Percentiles rank a stretch among this genome's conserved stretches.
These are phyloP conservation scores for Mycena indigotica DNA, from an alignment of 768 basidiomycete genomes.

Conservation along the genomic window DNA sequence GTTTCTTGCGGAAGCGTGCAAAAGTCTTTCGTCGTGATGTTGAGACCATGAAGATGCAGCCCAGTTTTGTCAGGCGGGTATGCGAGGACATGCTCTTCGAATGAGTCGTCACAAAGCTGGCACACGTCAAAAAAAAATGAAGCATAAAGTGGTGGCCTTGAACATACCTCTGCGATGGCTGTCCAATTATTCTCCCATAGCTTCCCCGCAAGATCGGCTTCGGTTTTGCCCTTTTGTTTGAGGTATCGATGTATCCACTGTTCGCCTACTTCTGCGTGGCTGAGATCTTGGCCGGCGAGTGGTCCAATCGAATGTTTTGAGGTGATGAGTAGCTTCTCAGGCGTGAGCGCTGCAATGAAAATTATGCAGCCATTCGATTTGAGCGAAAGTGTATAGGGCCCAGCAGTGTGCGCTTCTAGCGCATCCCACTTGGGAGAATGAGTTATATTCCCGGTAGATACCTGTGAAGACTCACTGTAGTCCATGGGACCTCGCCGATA, in stretches of 20 bases:
- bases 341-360: slow-evolving; percentile 84
- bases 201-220: slow-evolving; percentile 68
- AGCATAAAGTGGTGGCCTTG: too few species aligned
- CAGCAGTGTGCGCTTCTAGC: slow-evolving; percentile 65
- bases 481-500: slow-evolving; percentile 95
- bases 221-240: slow-evolving; percentile 57
- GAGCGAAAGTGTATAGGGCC: slow-evolving; percentile 83
- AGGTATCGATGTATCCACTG: slow-evolving; percentile 79
- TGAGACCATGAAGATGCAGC: slow-evolving; percentile 91
- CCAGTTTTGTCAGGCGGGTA: slow-evolving; percentile 84
- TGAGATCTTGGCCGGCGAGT: slow-evolving; percentile 40
- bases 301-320: slow-evolving; percentile 91
- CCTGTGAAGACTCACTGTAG: slow-evolving; percentile 58
- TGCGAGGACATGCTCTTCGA: slow-evolving; percentile 93
- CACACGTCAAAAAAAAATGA: too few species aligned
- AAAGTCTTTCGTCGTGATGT: slow-evolving; percentile 67
- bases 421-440: slow-evolving; percentile 65
- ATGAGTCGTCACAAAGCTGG: slow-evolving; percentile 96
- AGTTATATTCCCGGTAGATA: slow-evolving; percentile 3
- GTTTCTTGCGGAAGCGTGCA: slow-evolving; percentile 64
- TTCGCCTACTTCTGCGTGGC: slow-evolving; percentile 85
- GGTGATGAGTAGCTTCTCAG: slow-evolving; percentile 74
- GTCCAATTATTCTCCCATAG: slow-evolving; percentile 88
- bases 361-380: slow-evolving; percentile 99
- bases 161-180: slow-evolving; percentile 92